Evolutionary conservation across 2,329 filamentous ascomycete species (phyloP).

Genomic region (Penicillium sp.): DNA sequence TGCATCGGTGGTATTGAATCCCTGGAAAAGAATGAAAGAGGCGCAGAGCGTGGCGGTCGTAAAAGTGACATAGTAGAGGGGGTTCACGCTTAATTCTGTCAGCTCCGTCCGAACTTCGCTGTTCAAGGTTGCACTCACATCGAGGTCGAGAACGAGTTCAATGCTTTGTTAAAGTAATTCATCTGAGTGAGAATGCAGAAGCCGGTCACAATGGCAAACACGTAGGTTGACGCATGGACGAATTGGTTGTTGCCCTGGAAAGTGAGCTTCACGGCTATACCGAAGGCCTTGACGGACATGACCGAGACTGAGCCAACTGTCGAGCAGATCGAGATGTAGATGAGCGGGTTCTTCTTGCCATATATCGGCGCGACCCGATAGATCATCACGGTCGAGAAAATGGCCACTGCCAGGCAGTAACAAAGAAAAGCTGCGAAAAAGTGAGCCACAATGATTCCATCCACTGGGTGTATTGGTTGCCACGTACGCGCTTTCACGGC

Average conservation of each 20-base stretch:
- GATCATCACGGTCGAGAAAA: constrained; percentile 91
- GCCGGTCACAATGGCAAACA: constrained; percentile 86
- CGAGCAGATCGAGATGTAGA: constrained; percentile 97
- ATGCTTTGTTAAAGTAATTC: constrained; percentile 99
- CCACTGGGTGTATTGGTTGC: background rate
- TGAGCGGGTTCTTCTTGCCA: constrained; percentile 90
- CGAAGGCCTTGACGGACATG: constrained; percentile 99
- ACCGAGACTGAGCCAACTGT: constrained; percentile 95
- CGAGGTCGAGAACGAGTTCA: constrained; percentile 94
- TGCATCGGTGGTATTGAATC: constrained; percentile 89
- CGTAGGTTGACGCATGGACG: constrained; percentile 88
- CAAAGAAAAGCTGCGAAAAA: constrained; percentile 71
- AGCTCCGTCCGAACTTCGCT: background rate
- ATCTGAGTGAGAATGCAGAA: constrained; percentile 98
- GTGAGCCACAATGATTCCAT: background rate
- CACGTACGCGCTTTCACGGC: constrained; percentile 80
- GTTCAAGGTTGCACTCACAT: constrained; percentile 63
- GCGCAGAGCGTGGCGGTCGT: constrained; percentile 90
- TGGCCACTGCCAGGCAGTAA: constrained; percentile 73
- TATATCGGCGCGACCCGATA: constrained; percentile 86
- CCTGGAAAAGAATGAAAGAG: constrained; percentile 91
- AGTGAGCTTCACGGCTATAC: constrained; percentile 93
- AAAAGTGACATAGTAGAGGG: constrained; percentile 95
- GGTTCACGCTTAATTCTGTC: constrained; percentile 70
- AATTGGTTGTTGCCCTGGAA: constrained; percentile 94